Evolutionary conservation across 2,329 filamentous ascomycete genomes (phyloP).

Genomic region (Rhinocladiella similis): DNA sequence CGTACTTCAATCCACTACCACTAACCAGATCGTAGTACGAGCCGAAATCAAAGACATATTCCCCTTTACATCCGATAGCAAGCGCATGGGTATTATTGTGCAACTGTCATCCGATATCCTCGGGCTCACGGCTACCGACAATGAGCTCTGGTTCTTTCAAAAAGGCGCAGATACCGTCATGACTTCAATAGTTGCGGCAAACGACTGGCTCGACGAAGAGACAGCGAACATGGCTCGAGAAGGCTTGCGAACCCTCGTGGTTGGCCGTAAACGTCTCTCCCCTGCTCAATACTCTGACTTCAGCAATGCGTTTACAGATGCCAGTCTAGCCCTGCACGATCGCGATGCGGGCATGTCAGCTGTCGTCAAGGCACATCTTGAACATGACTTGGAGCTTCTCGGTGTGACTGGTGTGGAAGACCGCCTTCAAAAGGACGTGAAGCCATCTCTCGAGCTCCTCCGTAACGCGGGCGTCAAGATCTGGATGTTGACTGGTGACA

Average conservation of each 20-base stretch:
- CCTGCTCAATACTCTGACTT: constrained; percentile 79
- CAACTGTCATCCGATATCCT: constrained; percentile 66
- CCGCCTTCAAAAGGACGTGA: constrained; percentile 92
- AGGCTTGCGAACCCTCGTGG: constrained; percentile 87
- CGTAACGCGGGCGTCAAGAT: constrained; percentile 98
- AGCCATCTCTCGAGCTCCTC: constrained; percentile 88
- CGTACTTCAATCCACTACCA: constrained; percentile 74
- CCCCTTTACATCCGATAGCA: constrained; percentile 96
- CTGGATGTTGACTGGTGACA: constrained; percentile 99
- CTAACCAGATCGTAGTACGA: constrained; percentile 72
- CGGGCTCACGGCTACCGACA: constrained; percentile 44
- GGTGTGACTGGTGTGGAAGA: constrained; percentile 99
- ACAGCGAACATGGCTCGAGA: constrained; percentile 99
- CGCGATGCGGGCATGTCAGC: constrained; percentile 80
- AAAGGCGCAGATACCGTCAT: constrained; percentile 99
- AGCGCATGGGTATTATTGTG: constrained; percentile 96
- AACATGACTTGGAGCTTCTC: constrained; percentile 84
- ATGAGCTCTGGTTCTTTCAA: constrained; percentile 97
- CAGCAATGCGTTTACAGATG: constrained; percentile 70
- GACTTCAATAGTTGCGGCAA: constrained; percentile 89
- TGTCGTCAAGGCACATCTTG: constrained; percentile 77
- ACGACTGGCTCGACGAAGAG: constrained; percentile 98
- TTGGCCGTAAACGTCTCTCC: constrained; percentile 87
- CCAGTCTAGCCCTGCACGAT: constrained; percentile 74
- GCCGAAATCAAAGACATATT: constrained; percentile 92